Percentiles rank a stretch among this genome's conserved stretches.
phyloP scores from a whole-genome alignment of 805 yeast species.

The Tetrapisispora taiwanensis region DNA sequence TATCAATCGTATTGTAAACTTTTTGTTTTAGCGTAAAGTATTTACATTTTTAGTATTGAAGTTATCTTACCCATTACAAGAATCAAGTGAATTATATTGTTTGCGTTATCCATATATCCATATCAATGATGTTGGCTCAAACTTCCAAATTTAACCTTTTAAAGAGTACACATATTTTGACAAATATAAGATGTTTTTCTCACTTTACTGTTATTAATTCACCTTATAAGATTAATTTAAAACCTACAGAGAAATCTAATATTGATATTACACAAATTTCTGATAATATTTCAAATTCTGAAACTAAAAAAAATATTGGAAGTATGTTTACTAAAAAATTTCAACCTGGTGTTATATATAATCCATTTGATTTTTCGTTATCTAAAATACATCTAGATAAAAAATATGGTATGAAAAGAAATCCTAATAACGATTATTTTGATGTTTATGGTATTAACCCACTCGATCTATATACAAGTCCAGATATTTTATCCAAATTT shows the following conservation, averaged over 20 bases:
- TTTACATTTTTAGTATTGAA: too few species aligned
- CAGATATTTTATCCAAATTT: constrained; percentile 56
- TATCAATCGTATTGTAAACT: too few species aligned
- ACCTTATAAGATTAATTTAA: constrained; percentile 2
- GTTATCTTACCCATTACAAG: too few species aligned
- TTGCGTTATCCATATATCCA: too few species aligned
- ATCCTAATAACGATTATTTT: constrained; percentile 29
- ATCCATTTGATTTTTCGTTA: constrained; percentile 71
- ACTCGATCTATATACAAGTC: constrained; percentile 58
- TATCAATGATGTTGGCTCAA: background rate
- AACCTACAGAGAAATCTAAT: background rate
- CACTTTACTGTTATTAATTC: too few species aligned
- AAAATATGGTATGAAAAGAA: constrained; percentile 22
- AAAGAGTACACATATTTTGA: background rate
- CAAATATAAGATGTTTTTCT: background rate
- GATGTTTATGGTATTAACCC: constrained; percentile 50
- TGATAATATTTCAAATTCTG: background rate
- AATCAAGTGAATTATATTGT: too few species aligned
- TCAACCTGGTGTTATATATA: constrained; percentile 48
- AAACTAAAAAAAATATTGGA: constrained; percentile 6
- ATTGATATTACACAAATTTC: background rate
- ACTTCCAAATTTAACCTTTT: background rate
- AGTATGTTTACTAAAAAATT: constrained; percentile 36
- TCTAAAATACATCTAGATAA: constrained; percentile 45
- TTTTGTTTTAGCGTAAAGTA: too few species aligned